These are phyloP conservation scores for Priceomyces haplophilus DNA, from an alignment of 805 yeast species.

Conservation along the genomic window DNA sequence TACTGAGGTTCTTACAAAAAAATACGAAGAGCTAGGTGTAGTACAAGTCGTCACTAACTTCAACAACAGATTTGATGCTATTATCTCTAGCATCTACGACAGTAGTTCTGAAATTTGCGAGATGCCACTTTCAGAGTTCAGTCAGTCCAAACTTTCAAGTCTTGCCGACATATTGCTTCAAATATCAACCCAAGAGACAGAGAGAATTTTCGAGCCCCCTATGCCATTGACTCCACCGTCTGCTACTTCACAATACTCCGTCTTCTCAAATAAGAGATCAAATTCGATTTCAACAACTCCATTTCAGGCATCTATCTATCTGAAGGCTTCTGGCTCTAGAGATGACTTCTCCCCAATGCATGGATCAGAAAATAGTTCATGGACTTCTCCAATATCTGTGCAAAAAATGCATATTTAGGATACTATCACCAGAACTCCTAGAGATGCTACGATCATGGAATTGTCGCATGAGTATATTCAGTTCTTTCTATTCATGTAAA, in stretches of 20 bases:
- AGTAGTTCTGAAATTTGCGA: constrained; percentile 11
- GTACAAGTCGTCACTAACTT: constrained; percentile 43
- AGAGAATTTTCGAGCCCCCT: constrained; percentile 3
- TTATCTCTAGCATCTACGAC: constrained; percentile 21
- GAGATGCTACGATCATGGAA: not conserved
- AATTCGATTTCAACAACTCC: constrained; percentile 23
- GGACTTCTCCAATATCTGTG: constrained; percentile 11
- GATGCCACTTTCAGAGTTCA: constrained; percentile 6
- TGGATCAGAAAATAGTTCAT: constrained; percentile 5
- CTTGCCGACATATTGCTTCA: constrained; percentile 27
- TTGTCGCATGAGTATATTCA: not conserved
- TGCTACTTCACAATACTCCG: constrained; percentile 39
- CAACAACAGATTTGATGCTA: constrained; percentile 14
- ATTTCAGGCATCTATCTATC: constrained; percentile 15
- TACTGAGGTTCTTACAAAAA: constrained; percentile 51
- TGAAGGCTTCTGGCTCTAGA: constrained; percentile 7
- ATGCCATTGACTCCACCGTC: constrained; percentile 40
- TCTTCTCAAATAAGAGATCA: constrained; percentile 29
- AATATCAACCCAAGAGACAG: constrained; percentile 13
- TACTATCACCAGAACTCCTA: not conserved
- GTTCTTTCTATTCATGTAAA: not conserved
- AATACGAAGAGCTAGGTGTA: constrained; percentile 52
- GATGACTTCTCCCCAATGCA: constrained; percentile 11
- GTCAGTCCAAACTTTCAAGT: constrained; percentile 15
- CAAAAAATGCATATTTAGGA: constrained; percentile 8